A percentile compares a stretch with the other conserved stretches of the same genome.
phyloP scores from a whole-genome alignment of 208 protist species.

The Leishmania tropica region DNA sequence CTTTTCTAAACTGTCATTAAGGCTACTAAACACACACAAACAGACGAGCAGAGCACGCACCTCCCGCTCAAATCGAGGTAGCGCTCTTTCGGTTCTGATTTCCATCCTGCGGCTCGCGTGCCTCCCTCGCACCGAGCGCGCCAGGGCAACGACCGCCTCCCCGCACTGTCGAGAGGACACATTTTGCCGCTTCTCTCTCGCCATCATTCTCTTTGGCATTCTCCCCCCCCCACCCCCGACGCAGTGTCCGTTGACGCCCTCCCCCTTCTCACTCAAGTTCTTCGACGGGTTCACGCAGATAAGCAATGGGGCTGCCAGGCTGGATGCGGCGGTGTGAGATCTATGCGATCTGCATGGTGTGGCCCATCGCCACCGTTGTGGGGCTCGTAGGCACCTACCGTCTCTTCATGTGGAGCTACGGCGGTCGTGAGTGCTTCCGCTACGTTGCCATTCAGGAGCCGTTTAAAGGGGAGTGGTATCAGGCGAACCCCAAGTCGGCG shows the following conservation, averaged over 20 bases:
- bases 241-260: background rate
- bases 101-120: background rate
- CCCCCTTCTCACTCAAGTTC: too few relatives aligned
- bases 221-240: too few relatives aligned
- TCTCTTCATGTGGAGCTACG: slow-evolving; percentile 91
- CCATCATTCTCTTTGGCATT: too few relatives aligned
- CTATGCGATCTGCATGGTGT: slow-evolving; percentile 87
- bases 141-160: background rate
- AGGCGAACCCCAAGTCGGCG: slow-evolving; percentile 83
- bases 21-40: background rate
- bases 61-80: background rate
- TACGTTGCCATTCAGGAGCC: slow-evolving; percentile 87
- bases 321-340: slow-evolving; percentile 82
- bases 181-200: background rate
- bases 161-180: background rate
- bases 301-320: slow-evolving; percentile 62
- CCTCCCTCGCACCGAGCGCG: background rate
- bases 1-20: background rate
- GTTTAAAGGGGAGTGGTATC: slow-evolving; percentile 85
- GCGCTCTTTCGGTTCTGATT: background rate
- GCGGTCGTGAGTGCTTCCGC: slow-evolving; percentile 86
- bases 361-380: slow-evolving; percentile 70
- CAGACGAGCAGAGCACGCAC: background rate
- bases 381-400: slow-evolving; percentile 69
- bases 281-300: background rate